Evolutionary conservation across 2,329 filamentous ascomycete genomes (phyloP), one percentile per base, ranked within the genome.

Genomic region (Aureobasidium mangrovei): DNA sequence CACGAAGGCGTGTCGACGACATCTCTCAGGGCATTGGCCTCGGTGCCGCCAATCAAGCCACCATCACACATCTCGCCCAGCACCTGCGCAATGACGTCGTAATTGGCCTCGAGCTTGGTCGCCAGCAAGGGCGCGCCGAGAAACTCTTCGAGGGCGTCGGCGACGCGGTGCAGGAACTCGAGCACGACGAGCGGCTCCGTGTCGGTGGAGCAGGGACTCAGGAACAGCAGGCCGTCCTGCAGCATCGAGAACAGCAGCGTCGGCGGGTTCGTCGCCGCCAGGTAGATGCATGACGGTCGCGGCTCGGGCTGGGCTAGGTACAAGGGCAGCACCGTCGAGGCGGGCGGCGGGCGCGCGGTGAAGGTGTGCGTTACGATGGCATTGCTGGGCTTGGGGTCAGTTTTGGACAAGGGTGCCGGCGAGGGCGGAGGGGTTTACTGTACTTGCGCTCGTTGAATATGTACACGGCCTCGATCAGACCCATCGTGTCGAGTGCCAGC

Each of bases 361-460:
- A 95, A 98, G 67, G 83, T 84, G 71, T 97, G 91, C 61, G 91
- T 88, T 65, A 98, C 82, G 63, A 97, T 82, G 61, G 86, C 82
- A 64, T 81, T 85, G 72, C 91, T 95, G 61, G 10, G 29, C 18
- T 26, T 8, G 33, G 27, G 6, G 35, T 56, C 31, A 55, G 36
- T 36, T 18, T 18, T 18, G 18, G 7, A 6, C 4, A 24, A 12
- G 26, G n/a, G 7, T 5, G 36, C 35, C 9, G 31, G 36, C 29
- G 39, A 48, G 18, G 31, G 12, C 24, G 29, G n/a, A 12, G n/a
- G 45, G 45, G 3, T 35, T 47, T 33, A 48, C 48, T 79, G 66
- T 75, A 95, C 91, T 91, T 89, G 73, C 91, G 83, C 76, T 96
- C 91, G 80, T 97, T 91, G 72, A 87, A 96, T 69, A 98, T 90